Evolutionary conservation across 2,329 filamentous ascomycete genomes (phyloP).

Genomic region (Colletotrichum coccodes): DNA sequence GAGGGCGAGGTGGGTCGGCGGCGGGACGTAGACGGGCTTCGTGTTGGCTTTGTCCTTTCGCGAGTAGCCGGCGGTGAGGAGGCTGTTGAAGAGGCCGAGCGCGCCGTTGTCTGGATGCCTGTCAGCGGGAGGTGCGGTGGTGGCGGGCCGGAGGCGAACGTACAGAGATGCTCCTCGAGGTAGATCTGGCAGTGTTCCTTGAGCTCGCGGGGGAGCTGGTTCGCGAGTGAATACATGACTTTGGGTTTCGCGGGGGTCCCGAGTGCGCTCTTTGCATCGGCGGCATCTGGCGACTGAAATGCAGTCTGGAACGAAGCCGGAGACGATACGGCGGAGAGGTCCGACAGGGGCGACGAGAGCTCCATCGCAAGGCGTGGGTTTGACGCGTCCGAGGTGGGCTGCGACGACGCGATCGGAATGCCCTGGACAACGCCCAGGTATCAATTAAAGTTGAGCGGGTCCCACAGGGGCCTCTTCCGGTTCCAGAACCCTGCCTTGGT

Average conservation of each 20-base stretch:
- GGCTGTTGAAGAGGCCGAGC: slow-evolving; percentile 51
- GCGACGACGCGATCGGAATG: slow-evolving; percentile 21
- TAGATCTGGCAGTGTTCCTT: slow-evolving; percentile 76
- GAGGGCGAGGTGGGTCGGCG: slow-evolving; percentile 78
- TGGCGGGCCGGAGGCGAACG: slow-evolving; percentile 37
- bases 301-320: slow-evolving; percentile 25
- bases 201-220: slow-evolving; percentile 70
- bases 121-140: neutral
- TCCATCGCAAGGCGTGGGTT: slow-evolving; percentile 15
- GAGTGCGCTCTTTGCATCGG: neutral
- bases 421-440: neutral
- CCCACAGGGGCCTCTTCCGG: neutral
- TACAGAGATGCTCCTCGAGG: slow-evolving; percentile 80
- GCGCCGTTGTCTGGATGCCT: slow-evolving; percentile 21
- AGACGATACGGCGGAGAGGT: slow-evolving; percentile 12
- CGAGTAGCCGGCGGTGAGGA: slow-evolving; percentile 65
- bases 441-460: slow-evolving; percentile 24
- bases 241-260: neutral
- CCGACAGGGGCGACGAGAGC: neutral
- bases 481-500: neutral
- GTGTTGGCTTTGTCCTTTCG: slow-evolving; percentile 37
- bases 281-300: slow-evolving; percentile 11
- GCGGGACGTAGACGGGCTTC: slow-evolving; percentile 70
- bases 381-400: slow-evolving; percentile 23
- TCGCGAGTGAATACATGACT: slow-evolving; percentile 42